Percentiles rank a stretch among this genome's conserved stretches.
Evolutionary conservation across 805 yeast species (phyloP).

Genomic region (Saccharomyces paradoxus): DNA sequence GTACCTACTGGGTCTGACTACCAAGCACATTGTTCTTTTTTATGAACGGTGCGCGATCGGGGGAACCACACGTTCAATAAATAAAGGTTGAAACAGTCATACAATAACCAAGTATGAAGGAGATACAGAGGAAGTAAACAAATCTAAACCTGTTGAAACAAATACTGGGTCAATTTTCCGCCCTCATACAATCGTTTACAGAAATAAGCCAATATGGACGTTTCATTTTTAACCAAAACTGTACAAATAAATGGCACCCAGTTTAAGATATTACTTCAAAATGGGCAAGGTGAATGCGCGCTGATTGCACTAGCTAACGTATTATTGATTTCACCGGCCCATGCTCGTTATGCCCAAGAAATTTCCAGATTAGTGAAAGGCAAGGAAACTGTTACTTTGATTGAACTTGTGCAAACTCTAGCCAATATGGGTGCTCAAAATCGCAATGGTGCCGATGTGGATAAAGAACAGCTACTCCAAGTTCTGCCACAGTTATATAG

Average conservation of each 20-base stretch:
- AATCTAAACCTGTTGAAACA: not conserved
- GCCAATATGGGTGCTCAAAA: conserved; percentile 39
- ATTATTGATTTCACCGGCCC: conserved; percentile 42
- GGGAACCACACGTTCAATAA: not conserved
- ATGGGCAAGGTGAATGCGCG: conserved; percentile 75
- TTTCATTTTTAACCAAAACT: conserved; percentile 17
- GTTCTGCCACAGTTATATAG: conserved; percentile 56
- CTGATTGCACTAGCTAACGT: conserved; percentile 70
- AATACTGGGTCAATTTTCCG: not conserved
- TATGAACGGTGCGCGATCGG: not conserved
- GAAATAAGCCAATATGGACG: conserved; percentile 7
- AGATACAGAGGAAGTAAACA: not conserved
- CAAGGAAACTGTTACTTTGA: conserved; percentile 29
- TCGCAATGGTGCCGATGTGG: conserved; percentile 24
- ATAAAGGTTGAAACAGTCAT: not conserved
- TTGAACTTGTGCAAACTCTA: conserved; percentile 40
- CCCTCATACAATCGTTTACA: not conserved
- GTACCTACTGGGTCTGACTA: not conserved
- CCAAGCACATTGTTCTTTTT: not conserved
- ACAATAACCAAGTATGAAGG: not conserved
- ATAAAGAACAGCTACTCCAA: conserved; percentile 39
- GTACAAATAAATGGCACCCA: conserved; percentile 30
- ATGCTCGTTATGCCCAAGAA: conserved; percentile 18
- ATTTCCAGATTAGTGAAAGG: conserved; percentile 21
- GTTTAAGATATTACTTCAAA: conserved; percentile 60